Percentiles rank a stretch among this genome's conserved stretches.
These are phyloP conservation scores for Scolecobasidium constrictum DNA, from an alignment of 2,329 filamentous ascomycete genomes.

Conservation along the genomic window DNA sequence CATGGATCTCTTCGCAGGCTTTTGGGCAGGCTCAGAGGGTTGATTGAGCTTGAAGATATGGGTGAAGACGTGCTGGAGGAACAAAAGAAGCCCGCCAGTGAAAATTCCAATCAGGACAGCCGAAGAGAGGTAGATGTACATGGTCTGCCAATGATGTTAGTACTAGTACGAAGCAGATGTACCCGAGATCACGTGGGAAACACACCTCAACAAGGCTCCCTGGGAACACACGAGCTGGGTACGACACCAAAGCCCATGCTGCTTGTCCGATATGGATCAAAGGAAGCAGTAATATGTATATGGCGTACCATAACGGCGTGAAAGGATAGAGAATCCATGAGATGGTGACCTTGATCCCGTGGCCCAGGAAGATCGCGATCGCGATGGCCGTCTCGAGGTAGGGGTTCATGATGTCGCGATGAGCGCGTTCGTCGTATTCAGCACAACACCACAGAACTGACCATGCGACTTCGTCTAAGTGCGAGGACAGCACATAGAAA, in stretches of 20 bases:
- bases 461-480: too few species aligned
- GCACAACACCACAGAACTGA: background rate
- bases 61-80: background rate
- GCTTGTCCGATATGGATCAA: constrained; percentile 35
- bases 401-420: constrained; percentile 4
- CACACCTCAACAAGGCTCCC: constrained; percentile 6
- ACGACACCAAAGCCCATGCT: constrained; percentile 27
- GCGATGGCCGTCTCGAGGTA: constrained; percentile 1
- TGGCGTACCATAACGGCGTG: constrained; percentile 30
- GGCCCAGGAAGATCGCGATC: constrained; percentile 14
- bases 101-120: constrained; percentile 55
- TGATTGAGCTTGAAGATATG: constrained; percentile 1
- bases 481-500: background rate
- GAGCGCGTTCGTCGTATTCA: background rate
- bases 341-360: constrained; percentile 26
- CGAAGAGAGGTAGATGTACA: constrained; percentile 50
- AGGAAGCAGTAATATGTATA: constrained; percentile 40
- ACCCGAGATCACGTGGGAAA: background rate
- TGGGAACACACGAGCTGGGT: constrained; percentile 26
- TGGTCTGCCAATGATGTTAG: constrained; percentile 27
- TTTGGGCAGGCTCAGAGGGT: background rate
- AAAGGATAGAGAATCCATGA: constrained; percentile 30
- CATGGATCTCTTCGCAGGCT: background rate
- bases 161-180: background rate
- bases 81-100: constrained; percentile 1